Conservation (phyloP, 1,284 basidiomycete species). For the Ustilago lituana region DNA sequence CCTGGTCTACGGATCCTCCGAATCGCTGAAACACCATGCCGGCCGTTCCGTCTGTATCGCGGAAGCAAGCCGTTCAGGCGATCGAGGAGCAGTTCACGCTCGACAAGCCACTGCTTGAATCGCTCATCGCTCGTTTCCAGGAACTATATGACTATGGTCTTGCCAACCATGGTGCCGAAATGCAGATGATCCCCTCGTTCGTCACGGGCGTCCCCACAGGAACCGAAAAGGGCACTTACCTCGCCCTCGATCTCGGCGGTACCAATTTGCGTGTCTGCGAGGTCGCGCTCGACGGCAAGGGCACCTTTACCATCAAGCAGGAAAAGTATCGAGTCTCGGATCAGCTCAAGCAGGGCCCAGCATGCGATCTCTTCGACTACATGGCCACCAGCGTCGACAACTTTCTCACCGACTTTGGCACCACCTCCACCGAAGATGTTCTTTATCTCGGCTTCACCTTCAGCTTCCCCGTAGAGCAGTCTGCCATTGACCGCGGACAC, state of each 20-base stretch:
- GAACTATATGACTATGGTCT: conserved; percentile 57
- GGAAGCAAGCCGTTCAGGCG: conserved; percentile 38
- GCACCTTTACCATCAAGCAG: conserved; percentile 81
- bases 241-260: conserved; percentile 63
- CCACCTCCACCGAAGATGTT: conserved; percentile 62
- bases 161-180: conserved; percentile 54
- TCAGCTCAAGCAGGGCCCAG: conserved; percentile 59
- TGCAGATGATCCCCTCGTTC: conserved; percentile 64
- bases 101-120: conserved; percentile 42
- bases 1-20: background rate
- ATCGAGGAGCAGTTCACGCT: conserved; percentile 53
- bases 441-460: conserved; percentile 77
- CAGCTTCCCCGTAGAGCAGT: conserved; percentile 88
- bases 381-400: conserved; percentile 94
- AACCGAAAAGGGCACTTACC: conserved; percentile 60
- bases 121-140: conserved; percentile 50
- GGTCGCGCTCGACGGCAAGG: conserved; percentile 85
- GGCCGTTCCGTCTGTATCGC: conserved; percentile 40
- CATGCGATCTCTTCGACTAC: conserved; percentile 73
- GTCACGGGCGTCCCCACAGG: conserved; percentile 62
- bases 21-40: conserved; percentile 31
- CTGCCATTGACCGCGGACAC: conserved; percentile 86
- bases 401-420: conserved; percentile 80
- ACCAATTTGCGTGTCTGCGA: conserved; percentile 81
- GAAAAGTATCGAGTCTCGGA: conserved; percentile 65